Evolutionary conservation across 164 flowering plant species (phyloP).

Genomic region (Litsea cubeba): DNA sequence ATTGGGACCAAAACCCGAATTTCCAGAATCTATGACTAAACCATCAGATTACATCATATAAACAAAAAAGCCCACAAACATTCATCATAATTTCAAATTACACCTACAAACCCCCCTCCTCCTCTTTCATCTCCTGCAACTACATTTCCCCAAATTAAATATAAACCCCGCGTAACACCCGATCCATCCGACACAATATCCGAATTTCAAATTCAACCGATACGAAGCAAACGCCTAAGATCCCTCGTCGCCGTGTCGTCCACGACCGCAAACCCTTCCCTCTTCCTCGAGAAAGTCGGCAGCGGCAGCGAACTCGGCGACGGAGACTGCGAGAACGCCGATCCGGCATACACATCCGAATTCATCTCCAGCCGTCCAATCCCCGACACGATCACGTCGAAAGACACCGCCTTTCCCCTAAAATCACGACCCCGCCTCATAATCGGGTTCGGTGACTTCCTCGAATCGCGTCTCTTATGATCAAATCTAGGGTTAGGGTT

Average conservation of each 20-base stretch:
- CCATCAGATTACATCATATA: no score
- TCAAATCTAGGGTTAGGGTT: not conserved
- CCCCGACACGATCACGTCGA: slow-evolving; percentile 8
- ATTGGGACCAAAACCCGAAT: no score
- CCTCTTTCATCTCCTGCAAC: no score
- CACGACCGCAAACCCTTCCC: not conserved
- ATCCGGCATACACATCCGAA: slow-evolving; percentile 45
- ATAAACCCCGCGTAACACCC: no score
- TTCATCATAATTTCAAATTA: no score
- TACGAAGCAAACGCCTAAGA: slow-evolving; percentile 46
- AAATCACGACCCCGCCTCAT: slow-evolving; percentile 34
- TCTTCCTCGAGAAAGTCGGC: slow-evolving; percentile 50
- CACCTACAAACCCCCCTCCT: no score
- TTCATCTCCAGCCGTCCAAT: slow-evolving; percentile 31
- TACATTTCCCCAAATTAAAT: no score
- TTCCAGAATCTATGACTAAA: no score
- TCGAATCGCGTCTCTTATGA: not conserved
- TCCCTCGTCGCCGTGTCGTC: slow-evolving; percentile 44
- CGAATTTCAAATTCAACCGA: slow-evolving; percentile 20
- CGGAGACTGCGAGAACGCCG: slow-evolving; percentile 49
- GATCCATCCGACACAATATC: no score
- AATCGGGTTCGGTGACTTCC: slow-evolving; percentile 10
- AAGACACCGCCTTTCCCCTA: not conserved
- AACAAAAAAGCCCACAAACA: no score
- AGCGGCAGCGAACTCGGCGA: slow-evolving; percentile 63